A percentile compares a stretch with the other conserved stretches of the same genome.
Conservation (phyloP, 768 basidiomycete species). For the Trametes sanguinea region DNA sequence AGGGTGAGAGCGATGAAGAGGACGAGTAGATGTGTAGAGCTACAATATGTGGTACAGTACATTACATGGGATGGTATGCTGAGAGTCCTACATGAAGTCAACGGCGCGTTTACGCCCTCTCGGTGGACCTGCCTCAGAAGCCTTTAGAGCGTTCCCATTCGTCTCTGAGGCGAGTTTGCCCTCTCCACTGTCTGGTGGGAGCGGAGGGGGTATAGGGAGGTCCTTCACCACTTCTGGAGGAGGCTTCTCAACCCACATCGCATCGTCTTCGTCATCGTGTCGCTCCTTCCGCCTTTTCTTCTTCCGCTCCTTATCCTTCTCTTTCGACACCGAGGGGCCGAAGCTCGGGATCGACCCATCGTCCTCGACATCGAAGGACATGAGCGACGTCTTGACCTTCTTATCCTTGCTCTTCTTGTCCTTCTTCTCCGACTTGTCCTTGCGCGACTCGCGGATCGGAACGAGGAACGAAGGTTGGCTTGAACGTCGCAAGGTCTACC, state of each 20-base stretch:
- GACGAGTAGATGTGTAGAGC: slow-evolving; percentile 30
- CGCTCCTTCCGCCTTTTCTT: slow-evolving; percentile 42
- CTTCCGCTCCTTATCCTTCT: slow-evolving; percentile 27
- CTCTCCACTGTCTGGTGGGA: not conserved
- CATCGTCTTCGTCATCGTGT: slow-evolving; percentile 48
- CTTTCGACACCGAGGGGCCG: slow-evolving; percentile 14
- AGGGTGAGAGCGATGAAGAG: slow-evolving; percentile 27
- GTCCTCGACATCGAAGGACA: slow-evolving; percentile 81
- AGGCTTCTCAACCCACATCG: slow-evolving; percentile 73
- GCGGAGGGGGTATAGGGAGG: slow-evolving; percentile 30
- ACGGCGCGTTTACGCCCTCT: slow-evolving; percentile 28
- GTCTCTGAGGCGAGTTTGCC: not conserved
- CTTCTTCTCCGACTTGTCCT: slow-evolving; percentile 53
- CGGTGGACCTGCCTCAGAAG: slow-evolving; percentile 11
- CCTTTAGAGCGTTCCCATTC: not conserved
- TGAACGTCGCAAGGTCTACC: slow-evolving; percentile 74
- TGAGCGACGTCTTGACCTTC: slow-evolving; percentile 45
- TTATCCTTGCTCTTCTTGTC: slow-evolving; percentile 53
- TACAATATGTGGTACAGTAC: slow-evolving; percentile 17
- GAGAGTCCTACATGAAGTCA: slow-evolving; percentile 27
- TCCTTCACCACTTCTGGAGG: slow-evolving; percentile 50
- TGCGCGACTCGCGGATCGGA: slow-evolving; percentile 39
- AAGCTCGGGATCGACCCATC: slow-evolving; percentile 36
- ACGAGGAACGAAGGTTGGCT: slow-evolving; percentile 84
- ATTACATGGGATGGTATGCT: slow-evolving; percentile 5